Conservation (phyloP, 2,329 filamentous ascomycete species). For the Fusarium keratoplasticum region DNA sequence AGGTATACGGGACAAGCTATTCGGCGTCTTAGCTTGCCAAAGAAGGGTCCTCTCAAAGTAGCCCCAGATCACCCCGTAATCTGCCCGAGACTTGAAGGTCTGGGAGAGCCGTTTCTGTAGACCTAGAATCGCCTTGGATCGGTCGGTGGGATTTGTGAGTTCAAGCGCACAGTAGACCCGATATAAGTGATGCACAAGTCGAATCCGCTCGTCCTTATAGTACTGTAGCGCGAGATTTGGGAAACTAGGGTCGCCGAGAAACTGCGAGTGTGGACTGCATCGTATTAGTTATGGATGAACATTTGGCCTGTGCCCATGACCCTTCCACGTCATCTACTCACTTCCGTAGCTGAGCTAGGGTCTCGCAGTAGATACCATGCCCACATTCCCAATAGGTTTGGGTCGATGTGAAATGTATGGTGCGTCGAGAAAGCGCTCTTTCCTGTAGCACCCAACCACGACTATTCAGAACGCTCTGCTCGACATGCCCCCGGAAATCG, state of each 20-base stretch:
- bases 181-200: background rate
- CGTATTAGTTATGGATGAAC: background rate
- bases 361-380: background rate
- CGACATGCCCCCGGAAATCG: background rate
- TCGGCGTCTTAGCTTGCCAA: background rate
- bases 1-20: background rate
- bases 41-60: background rate
- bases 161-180: background rate
- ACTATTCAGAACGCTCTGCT: background rate
- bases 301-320: background rate
- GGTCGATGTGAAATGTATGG: background rate
- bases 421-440: background rate
- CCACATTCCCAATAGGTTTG: conserved; percentile 17
- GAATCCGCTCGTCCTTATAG: background rate
- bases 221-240: background rate
- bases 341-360: background rate
- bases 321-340: background rate
- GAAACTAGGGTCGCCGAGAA: background rate
- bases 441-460: conserved; percentile 11
- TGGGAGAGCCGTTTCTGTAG: background rate
- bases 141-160: background rate
- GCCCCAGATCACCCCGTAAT: background rate
- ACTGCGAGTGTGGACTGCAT: background rate
- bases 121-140: background rate
- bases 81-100: background rate